phyloP scores from a whole-genome alignment of 2,329 filamentous ascomycete species.

The Xylaria sp. region DNA sequence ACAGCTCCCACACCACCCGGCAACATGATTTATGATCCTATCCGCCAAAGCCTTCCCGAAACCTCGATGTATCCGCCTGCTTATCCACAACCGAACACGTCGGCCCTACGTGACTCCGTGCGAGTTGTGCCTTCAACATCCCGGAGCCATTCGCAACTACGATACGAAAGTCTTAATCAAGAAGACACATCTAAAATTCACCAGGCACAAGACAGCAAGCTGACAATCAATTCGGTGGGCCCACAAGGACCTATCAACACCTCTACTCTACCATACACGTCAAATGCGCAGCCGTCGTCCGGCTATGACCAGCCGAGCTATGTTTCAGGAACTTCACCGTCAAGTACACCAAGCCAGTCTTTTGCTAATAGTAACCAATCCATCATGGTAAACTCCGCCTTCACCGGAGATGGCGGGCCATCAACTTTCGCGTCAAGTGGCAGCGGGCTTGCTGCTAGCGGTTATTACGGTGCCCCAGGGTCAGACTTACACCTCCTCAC shows the following conservation, averaged over 20 bases:
- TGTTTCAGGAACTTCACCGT: slow-evolving; percentile 53
- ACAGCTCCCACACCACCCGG: slow-evolving; percentile 63
- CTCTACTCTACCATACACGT: slow-evolving; percentile 51
- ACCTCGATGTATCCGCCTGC: slow-evolving; percentile 60
- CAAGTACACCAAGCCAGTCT: slow-evolving; percentile 53
- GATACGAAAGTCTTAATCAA: slow-evolving; percentile 43
- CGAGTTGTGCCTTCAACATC: slow-evolving; percentile 41
- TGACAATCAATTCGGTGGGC: slow-evolving; percentile 43
- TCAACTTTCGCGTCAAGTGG: slow-evolving; percentile 47
- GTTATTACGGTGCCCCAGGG: slow-evolving; percentile 45
- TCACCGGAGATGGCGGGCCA: slow-evolving; percentile 39
- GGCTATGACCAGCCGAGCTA: slow-evolving; percentile 56
- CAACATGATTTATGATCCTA: slow-evolving; percentile 70
- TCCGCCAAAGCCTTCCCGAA: slow-evolving; percentile 65
- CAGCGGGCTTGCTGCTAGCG: slow-evolving; percentile 47
- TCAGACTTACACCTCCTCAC: slow-evolving; percentile 47
- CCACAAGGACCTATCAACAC: slow-evolving; percentile 39
- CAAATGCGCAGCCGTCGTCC: slow-evolving; percentile 55
- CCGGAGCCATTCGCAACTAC: slow-evolving; percentile 43
- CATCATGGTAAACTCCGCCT: slow-evolving; percentile 24
- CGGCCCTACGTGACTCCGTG: slow-evolving; percentile 54
- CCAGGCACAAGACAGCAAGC: slow-evolving; percentile 45
- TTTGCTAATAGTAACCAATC: slow-evolving; percentile 21
- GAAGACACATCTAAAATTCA: slow-evolving; percentile 50
- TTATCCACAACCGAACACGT: slow-evolving; percentile 61